phyloP scores from a whole-genome alignment of 306 rosid genomes.

The Vicia sativa region DNA sequence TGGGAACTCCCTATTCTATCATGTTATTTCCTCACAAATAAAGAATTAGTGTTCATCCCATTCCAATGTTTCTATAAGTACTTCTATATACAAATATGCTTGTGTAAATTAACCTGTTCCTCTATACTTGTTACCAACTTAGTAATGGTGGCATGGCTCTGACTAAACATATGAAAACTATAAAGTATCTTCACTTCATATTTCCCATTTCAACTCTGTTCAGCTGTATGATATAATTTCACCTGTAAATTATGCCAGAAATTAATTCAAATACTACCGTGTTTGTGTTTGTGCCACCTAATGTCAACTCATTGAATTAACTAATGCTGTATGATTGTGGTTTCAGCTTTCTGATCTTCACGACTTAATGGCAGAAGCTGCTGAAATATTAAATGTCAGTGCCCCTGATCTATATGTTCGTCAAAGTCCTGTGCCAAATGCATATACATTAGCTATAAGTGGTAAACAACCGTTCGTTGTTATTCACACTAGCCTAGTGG shows the following conservation, averaged over 20 bases:
- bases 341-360: constrained; percentile 87
- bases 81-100: constrained; percentile 16
- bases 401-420: constrained; percentile 93
- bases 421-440: constrained; percentile 97
- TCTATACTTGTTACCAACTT: constrained; percentile 14
- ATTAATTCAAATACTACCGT: constrained; percentile 18
- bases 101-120: neutral
- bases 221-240: constrained; percentile 5
- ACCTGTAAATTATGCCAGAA: neutral
- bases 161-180: constrained; percentile 22
- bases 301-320: constrained; percentile 24
- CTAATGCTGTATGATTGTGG: constrained; percentile 16
- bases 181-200: constrained; percentile 15
- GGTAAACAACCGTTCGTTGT: constrained; percentile 94
- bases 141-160: constrained; percentile 32
- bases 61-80: constrained; percentile 20
- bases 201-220: constrained; percentile 24
- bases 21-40: neutral
- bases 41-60: constrained; percentile 30
- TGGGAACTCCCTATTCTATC: constrained; percentile 2
- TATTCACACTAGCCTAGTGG: constrained; percentile 94
- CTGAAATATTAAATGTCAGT: constrained; percentile 72
- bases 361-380: constrained; percentile 79
- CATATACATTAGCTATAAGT: constrained; percentile 90
- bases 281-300: constrained; percentile 24